phyloP scores from a whole-genome alignment of 1,139 yeast genomes.

The Arxiozyma heterogenica region DNA sequence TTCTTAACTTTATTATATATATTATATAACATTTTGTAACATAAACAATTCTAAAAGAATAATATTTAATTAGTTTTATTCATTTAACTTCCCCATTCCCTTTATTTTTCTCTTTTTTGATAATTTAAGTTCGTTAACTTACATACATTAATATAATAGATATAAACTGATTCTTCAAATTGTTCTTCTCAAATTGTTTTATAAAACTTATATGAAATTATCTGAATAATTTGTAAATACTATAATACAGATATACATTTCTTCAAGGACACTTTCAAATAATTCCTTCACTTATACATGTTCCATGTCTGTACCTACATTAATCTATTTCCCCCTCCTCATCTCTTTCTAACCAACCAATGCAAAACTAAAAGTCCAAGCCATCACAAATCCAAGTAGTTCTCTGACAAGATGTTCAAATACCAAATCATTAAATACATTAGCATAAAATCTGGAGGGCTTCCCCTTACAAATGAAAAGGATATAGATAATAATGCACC shows the following conservation, averaged over 20 bases:
- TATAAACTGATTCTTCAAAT: not conserved
- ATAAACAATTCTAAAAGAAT: not conserved
- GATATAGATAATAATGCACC: slow-evolving; percentile 34
- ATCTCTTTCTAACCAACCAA: slow-evolving; percentile 35
- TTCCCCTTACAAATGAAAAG: slow-evolving; percentile 24
- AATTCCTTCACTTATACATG: too few relatives aligned
- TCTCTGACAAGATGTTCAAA: slow-evolving; percentile 48
- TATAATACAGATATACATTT: too few relatives aligned
- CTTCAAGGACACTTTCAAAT: not conserved
- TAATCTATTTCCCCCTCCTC: not conserved
- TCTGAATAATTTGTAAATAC: not conserved
- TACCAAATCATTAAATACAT: slow-evolving; percentile 49
- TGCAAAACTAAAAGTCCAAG: slow-evolving; percentile 79
- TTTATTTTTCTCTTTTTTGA: too few relatives aligned
- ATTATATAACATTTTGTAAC: not conserved
- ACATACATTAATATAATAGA: not conserved
- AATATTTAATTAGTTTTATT: too few relatives aligned
- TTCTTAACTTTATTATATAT: not conserved
- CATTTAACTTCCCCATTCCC: not conserved
- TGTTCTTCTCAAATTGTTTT: too few relatives aligned
- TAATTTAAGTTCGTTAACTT: too few relatives aligned
- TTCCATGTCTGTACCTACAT: not conserved
- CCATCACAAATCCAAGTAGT: slow-evolving; percentile 64
- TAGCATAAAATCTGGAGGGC: slow-evolving; percentile 42
- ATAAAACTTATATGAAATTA: too few relatives aligned